Base-by-base conservation (phyloP, 2,329 filamentous ascomycete species). In the Botrytis tulipae region DNA sequence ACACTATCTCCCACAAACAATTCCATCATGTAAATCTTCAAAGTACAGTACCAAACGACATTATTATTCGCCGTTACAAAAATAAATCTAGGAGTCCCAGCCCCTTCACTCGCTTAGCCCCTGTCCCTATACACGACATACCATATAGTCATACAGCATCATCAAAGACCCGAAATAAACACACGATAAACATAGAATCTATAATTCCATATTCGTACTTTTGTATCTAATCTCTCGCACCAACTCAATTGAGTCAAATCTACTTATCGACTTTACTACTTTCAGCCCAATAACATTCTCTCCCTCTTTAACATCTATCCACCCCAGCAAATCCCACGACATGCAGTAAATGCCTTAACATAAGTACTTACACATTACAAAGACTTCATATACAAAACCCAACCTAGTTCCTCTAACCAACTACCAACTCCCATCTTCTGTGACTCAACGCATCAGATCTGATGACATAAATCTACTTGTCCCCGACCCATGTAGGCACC, bases 31-130 rank as follows among this genome's bases (percentile, higher is more conserved):
- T 14, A 5, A 51, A 25, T 2, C 4, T 51, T 54, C 48, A 54
- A 54, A 54, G 0, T n/a, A n/a, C 4, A 54, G 0, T n/a, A n/a
- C 16, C 18, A 7, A 25, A 25, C 0, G 1, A 1, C 5, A 25
- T 37, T 3, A 37, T 37, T 4, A 35, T 25, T 25, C 9, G 9
- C 57, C 2, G 20, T 60, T 4, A 10, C 32, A 35, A 60, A 32
- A 6, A 18, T 35, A 2, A 59, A 18, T 20, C 18, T 20, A 4
- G 32, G 54, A 18, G 7, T 35, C 16, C 32, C 9, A 7, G 32
- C 59, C 32, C 59, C 35, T 61, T 61, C 20, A 61, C 59, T 61
- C 59, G 59, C 59, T 61, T 61, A 61, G 12, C 35, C 51, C n/a
- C 51, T 16, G 12, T 42, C 40, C 40, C 40, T 42, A 12, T 42